A percentile compares a stretch with the other conserved stretches of the same genome.
Evolutionary conservation across 2,329 filamentous ascomycete genomes (phyloP).

Genomic region (Apiospora marii): DNA sequence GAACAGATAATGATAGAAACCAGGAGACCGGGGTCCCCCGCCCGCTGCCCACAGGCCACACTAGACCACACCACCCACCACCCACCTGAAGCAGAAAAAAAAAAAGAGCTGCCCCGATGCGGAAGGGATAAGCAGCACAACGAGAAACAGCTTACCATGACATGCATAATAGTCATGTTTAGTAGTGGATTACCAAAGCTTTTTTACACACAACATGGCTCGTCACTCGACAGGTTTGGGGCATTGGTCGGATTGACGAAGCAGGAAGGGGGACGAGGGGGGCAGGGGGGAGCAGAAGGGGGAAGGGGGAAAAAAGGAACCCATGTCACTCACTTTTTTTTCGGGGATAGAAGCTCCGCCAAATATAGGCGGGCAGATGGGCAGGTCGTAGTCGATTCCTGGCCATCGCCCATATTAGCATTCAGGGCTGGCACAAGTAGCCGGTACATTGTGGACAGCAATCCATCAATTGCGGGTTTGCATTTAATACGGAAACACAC

Average conservation of each 20-base stretch:
- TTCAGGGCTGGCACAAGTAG: constrained; percentile 3
- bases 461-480: not conserved
- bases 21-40: not conserved
- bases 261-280: not conserved
- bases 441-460: not conserved
- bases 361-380: not conserved
- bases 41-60: not conserved
- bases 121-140: not conserved
- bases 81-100: not conserved
- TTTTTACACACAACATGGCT: not conserved
- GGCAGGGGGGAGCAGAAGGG: no score
- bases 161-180: not conserved
- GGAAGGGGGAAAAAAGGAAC: not conserved
- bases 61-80: no score
- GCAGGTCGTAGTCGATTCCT: constrained; percentile 5
- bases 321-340: not conserved
- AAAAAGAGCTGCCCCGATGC: not conserved
- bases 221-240: not conserved
- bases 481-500: not conserved
- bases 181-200: constrained; percentile 4
- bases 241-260: not conserved
- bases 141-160: not conserved
- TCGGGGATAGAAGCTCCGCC: not conserved
- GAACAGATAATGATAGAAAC: not conserved
- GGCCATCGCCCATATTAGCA: constrained; percentile 15